Evolutionary conservation across 1,139 yeast species (phyloP), one percentile per base, ranked within the genome.

Genomic region (Nakaseomyces nivariensis): DNA sequence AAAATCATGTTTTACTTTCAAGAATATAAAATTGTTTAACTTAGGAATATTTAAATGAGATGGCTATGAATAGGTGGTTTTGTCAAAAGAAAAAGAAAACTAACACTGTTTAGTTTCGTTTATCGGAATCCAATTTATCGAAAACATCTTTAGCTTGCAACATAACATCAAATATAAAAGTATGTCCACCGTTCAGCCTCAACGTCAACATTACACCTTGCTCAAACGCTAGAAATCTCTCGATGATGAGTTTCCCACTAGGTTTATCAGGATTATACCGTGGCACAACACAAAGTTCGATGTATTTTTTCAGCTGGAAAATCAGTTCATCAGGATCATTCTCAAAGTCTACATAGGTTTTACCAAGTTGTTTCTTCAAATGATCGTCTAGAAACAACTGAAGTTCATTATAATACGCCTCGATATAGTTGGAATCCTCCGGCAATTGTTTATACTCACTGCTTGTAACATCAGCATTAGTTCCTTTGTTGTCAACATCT

Each of bases 361-460:
- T 60, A 27, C 68, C 67, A 7, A 66, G 51, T 5, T 53, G 50
- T 43, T 66, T 65, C 22, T 49, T 45, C 31, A 53, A 49, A 26
- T 66, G 52, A 22, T 51, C 45, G 24, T 51, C 45, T 43, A 68
- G 61, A 58, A 72, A 73, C 4, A 58, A 51, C 27, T 58, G 53
- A 34, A 74, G 54, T 48, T 72, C 76, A 11, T 60, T 60, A 56
- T 72, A 73, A 55, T 71, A 75, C 49, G 72, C 71, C 47, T 72
- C 75, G 36, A 74, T 72, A 55, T 70, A 73, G 51, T 69, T 71
- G 0, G 77, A 72, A 54, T 74, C 77, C 43, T 74, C 77, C 0
- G 78, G 78, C n/a, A 74, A 56, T 53, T 74, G 77, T 41, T 61
- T 67, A 53, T 74, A 74, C 37, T 58, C 59, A 33, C 54, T 54